Evolutionary conservation across 2,329 filamentous ascomycete genomes (phyloP), one percentile per base, ranked within the genome.

Genomic region (Hymenoscyphus fructigenus): DNA sequence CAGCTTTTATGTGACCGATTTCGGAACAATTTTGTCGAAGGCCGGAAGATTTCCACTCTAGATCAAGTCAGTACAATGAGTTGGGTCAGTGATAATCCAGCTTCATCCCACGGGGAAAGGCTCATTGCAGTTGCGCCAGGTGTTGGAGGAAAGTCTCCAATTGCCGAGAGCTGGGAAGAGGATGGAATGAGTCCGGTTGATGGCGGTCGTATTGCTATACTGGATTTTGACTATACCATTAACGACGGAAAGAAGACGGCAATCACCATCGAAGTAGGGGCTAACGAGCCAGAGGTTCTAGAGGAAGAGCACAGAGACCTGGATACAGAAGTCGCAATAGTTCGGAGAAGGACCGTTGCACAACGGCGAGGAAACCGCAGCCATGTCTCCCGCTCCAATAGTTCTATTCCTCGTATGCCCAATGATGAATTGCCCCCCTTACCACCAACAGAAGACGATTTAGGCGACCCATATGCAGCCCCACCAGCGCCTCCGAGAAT

Each of bases 121-220:
- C 79, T 95, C 28, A 81, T 93, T n/a, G 83, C 90, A 36, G 88
- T 90, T 50, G 91, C 91, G 5, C 87, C 88, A 28, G 91, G 91
- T 36, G 86, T 91, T 20, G 82, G 86, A 29, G 80, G 83, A 0
- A 82, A 85, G 65, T 79, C 81, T 7, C 78, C 85, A 53, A 83
- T 86, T 2, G 66, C 58, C 15, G 60, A 61, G 26, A 32, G 59
- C 41, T 61, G 60, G 60, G 89, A 91, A 63, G 88, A 92, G 68
- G 90, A 92, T 69, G 87, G 86, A 57, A 84, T 89, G 60, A 85
- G 91, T 72, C 91, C 91, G 68, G 84, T 91, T n/a, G 91, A 94
- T 72, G 91, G 91, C 6, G 91, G 91, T 15, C 84, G 91, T 66
- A 80, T 95, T 55, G 84, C 85, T 10, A 79, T 94, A 9, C 79